Evolutionary conservation across 768 basidiomycete species (phyloP), one percentile per base, ranked within the genome.

Genomic region (Calocybe gangraenosa): DNA sequence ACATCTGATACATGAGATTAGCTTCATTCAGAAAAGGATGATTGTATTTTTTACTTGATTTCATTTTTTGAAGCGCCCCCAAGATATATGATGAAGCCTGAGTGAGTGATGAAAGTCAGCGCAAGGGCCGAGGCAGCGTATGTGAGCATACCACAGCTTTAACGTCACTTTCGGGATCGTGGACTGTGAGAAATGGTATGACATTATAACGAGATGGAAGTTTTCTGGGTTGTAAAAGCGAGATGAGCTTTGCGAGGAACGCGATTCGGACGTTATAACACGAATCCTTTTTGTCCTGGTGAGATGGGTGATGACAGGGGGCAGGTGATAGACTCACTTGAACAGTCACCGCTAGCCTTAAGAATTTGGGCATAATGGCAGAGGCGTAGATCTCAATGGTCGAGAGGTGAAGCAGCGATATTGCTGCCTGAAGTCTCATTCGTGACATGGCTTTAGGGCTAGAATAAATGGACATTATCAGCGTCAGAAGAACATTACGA

Each of bases 91-190:
- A 69, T 28, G 72, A 64, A 11, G 82, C 81, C 80, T 85, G 35
- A 0, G 48, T 10, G 32, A 42, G 48, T n/a, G n/a, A n/a, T n/a
- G 44, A 55, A 32, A 32, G 38, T 23, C 36, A 25, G 32, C 51
- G 44, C 55, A 41, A 13, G 17, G 18, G 34, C 33, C 38, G 1
- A 4, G 36, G 31, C 42, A n/a, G 34, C 8, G 13, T 1, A 21
- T 1, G n/a, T 14, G n/a, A 37, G n/a, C 77, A 52, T 44, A 88
- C 92, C 66, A 79, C 71, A 20, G 62, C 64, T 52, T 80, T 82
- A 21, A 93, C 75, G 47, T 97, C 94, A 18, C 63, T 62, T 50
- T 97, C 95, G 0, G 94, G 94, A 62, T 99, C 96, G 55, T 91
- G 84, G 0, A 93, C 85, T 0, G 88, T 84, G 36, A 99, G 66